A percentile compares a stretch with the other conserved stretches of the same genome.
Conservation (phyloP, 495 filamentous ascomycete species). For the Penicillium subrubescens region DNA sequence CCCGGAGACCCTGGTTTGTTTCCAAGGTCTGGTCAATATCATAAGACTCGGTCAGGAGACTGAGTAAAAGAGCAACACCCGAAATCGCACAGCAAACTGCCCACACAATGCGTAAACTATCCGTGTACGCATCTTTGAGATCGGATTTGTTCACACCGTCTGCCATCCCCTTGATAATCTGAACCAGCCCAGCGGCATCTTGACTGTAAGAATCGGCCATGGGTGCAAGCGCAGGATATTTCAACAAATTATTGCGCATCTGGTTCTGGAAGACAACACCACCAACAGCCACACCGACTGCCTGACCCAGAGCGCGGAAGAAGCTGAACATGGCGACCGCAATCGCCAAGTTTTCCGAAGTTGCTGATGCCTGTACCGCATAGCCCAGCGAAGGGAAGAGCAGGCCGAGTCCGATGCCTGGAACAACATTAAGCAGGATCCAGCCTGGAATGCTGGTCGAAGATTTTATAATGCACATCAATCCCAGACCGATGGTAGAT, state of each 20-base stretch:
- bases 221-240: conserved; percentile 42
- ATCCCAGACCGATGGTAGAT: conserved; percentile 48
- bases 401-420: conserved; percentile 52
- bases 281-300: conserved; percentile 57
- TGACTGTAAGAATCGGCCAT: conserved; percentile 52
- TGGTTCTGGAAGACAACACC: conserved; percentile 64
- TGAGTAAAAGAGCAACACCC: conserved; percentile 50
- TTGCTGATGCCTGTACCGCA: conserved; percentile 51
- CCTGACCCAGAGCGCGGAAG: conserved; percentile 57
- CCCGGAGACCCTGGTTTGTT: conserved; percentile 26
- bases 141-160: conserved; percentile 39
- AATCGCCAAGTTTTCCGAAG: conserved; percentile 44
- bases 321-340: conserved; percentile 59
- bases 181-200: conserved; percentile 62
- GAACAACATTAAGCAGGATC: conserved; percentile 50
- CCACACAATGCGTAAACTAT: conserved; percentile 61
- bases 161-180: conserved; percentile 58
- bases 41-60: conserved; percentile 53
- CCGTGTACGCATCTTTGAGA: conserved; percentile 56
- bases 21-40: conserved; percentile 55
- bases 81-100: conserved; percentile 54
- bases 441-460: conserved; percentile 45
- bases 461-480: conserved; percentile 47
- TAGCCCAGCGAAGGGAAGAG: conserved; percentile 52
- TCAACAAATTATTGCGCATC: conserved; percentile 49